Evolutionary conservation across 2,329 filamentous ascomycete genomes (phyloP), one percentile per base, ranked within the genome.

Genomic region (Pseudocercospora macadamiae): DNA sequence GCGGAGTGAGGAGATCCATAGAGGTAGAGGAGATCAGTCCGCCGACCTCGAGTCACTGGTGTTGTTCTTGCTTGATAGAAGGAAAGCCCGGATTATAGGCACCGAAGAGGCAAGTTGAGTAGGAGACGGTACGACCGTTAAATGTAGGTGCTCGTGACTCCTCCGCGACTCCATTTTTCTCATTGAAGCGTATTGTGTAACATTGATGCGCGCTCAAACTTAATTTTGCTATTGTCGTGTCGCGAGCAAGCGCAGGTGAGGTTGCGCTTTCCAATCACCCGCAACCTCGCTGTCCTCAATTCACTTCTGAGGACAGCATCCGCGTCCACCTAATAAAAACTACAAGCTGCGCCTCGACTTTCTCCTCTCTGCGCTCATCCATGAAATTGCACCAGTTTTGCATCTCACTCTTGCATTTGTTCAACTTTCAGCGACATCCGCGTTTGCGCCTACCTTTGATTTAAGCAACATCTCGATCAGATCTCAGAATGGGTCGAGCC

Each of bases 381-480:
- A 51, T 54, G 55, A 36, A 30, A 18, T 34, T 36, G 54, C 54
- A 51, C 39, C 12, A 14, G 9, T 48, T 32, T 36, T 16, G 45
- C 55, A 61, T 58, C 44, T 44, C 45, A 28, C 23, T 28, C 16
- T 26, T 30, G 45, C 51, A 58, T 58, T 26, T 52, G 18, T 34
- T 42, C 28, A 25, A 30, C 23, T 19, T 34, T 56, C 44, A 32
- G 16, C 25, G 25, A 10, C 34, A 37, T 21, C 16, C 32, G 14
- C 26, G 19, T 36, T 12, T 7, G 48, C 48, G 25, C 48, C 21
- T 51, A 12, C 48, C 28, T 14, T 23, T 18, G 2, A 19, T 51
- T 10, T 37, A 36, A 19, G 12, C 30, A 51, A 18, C 48, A 45
- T 45, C 16, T 23, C 39, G 21, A 19, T 23, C 1, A 55, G n/a